Base-by-base conservation (phyloP, 2,329 filamentous ascomycete genomes). In the Aspergillus uvarum region DNA sequence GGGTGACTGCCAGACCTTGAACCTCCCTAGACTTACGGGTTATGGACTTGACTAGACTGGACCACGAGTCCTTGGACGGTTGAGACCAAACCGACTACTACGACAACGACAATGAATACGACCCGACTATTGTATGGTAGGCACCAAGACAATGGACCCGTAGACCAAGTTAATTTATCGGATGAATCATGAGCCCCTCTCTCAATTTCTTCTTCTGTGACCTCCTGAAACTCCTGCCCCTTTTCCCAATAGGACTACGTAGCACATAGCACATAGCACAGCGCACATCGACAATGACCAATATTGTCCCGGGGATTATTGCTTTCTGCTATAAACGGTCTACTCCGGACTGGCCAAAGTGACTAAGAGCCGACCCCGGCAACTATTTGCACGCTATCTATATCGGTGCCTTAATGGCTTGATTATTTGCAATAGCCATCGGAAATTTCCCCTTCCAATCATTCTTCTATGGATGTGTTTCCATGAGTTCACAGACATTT, bases 211-310 rank as follows among this genome's bases (percentile, higher is more conserved):
- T 31, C 58, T 56, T 48, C 58, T 60, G 59, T 55, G 24, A 58
- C 50, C 51, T 44, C 55, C 56, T 49, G 47, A 21, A 58, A 47
- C 51, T 44, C 55, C 56, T 49, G 47, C 55, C 61, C 61, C 61
- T 59, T 63, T 63, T 63, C 35, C 44, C 38, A 44, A 4, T 44
- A 4, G n/a, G 38, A 44, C 38, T n/a, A 44, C 14, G 16, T 16
- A 44, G 14, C 38, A 44, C 12, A 16, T 6, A 35, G 32, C 32
- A 35, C 26, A 29, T 29, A 29, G 26, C 26, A 29, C 38, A 44
- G 19, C 14, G 26, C 26, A 10, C 38, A 44, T 44, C 5, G 38
- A 6, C 14, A 44, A 44, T 44, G n/a, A 1, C 38, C 38, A 16
- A 44, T 29, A 44, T 16, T 8, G 16, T 44, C 5, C 19, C 6